Evolutionary conservation across 371 early-diverging fungal species (phyloP).

Genomic region (Mortierella sp.): DNA sequence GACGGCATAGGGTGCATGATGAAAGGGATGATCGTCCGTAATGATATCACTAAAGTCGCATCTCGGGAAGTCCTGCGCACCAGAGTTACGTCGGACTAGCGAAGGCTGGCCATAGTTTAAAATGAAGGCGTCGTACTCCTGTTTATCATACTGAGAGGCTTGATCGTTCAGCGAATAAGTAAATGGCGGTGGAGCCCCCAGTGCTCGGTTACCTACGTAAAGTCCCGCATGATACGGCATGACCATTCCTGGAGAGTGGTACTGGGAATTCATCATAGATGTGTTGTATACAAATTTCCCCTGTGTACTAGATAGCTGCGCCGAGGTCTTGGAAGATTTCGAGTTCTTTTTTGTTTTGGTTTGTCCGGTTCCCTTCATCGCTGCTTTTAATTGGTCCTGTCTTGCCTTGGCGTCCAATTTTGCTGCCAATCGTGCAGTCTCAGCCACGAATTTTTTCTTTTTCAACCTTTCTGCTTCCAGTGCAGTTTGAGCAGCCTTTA

Average conservation of each 20-base stretch:
- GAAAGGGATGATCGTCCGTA: conserved; percentile 27
- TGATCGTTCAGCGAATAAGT: background rate
- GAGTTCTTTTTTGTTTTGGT: conserved; percentile 3
- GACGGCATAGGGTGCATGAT: conserved; percentile 32
- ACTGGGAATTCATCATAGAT: background rate
- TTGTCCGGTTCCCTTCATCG: conserved; percentile 3
- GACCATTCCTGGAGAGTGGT: background rate
- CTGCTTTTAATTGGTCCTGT: conserved; percentile 12
- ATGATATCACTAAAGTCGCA: conserved; percentile 12
- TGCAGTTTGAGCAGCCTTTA: conserved; percentile 15
- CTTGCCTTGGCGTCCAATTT: conserved; percentile 13
- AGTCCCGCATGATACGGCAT: background rate
- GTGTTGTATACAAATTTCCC: no score
- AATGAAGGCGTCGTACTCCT: background rate
- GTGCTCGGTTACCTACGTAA: no score
- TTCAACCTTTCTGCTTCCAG: conserved; percentile 13
- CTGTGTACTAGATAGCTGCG: background rate
- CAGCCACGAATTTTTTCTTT: conserved; percentile 19
- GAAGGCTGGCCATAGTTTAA: background rate
- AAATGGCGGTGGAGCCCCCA: no score
- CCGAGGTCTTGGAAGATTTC: background rate
- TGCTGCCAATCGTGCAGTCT: conserved; percentile 19
- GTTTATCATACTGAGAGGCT: background rate
- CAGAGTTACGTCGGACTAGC: background rate
- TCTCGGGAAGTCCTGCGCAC: background rate